Percentiles rank a stretch among this genome's conserved stretches.
Conservation (phyloP, 1,139 yeast species). For the Geotrichum macrosporum region DNA sequence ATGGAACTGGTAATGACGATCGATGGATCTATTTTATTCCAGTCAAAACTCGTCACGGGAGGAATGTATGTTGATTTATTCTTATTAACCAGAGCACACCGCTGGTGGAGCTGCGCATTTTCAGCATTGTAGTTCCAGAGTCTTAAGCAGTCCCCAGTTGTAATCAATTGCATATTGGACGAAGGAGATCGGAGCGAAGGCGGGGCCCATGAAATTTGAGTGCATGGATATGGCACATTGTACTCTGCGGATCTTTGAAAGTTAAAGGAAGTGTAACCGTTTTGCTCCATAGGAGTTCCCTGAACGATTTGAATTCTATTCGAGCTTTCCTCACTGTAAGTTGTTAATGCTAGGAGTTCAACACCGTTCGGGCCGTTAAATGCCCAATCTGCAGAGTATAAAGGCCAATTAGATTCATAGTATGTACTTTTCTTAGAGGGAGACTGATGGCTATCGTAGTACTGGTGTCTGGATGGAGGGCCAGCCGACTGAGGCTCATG, state of each 20-base stretch:
- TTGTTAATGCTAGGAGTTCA: slow-evolving; percentile 58
- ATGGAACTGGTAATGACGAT: slow-evolving; percentile 79
- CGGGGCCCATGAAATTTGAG: slow-evolving; percentile 74
- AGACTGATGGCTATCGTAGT: slow-evolving; percentile 2
- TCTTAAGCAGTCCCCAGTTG: slow-evolving; percentile 68
- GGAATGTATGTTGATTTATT: slow-evolving; percentile 45
- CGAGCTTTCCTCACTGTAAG: slow-evolving; percentile 60
- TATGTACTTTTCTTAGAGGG: slow-evolving; percentile 44
- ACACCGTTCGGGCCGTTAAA: slow-evolving; percentile 38
- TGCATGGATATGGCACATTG: slow-evolving; percentile 59
- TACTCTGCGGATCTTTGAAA: slow-evolving; percentile 46
- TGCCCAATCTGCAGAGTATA: slow-evolving; percentile 69
- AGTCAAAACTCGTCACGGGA: slow-evolving; percentile 79
- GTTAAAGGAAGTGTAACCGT: slow-evolving; percentile 22
- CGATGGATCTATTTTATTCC: slow-evolving; percentile 73
- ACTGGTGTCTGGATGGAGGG: slow-evolving; percentile 1
- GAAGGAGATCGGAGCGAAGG: slow-evolving; percentile 21
- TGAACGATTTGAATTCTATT: slow-evolving; percentile 29
- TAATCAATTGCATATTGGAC: slow-evolving; percentile 47
- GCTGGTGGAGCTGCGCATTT: slow-evolving; percentile 41
- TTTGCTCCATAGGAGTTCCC: slow-evolving; percentile 28
- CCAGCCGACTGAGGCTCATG: slow-evolving; percentile 6
- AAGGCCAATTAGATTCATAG: slow-evolving; percentile 58
- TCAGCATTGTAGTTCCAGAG: slow-evolving; percentile 52
- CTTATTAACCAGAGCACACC: slow-evolving; percentile 43